These are phyloP conservation scores for Letharia columbiana DNA, from an alignment of 495 filamentous ascomycete species.

Conservation along the genomic window DNA sequence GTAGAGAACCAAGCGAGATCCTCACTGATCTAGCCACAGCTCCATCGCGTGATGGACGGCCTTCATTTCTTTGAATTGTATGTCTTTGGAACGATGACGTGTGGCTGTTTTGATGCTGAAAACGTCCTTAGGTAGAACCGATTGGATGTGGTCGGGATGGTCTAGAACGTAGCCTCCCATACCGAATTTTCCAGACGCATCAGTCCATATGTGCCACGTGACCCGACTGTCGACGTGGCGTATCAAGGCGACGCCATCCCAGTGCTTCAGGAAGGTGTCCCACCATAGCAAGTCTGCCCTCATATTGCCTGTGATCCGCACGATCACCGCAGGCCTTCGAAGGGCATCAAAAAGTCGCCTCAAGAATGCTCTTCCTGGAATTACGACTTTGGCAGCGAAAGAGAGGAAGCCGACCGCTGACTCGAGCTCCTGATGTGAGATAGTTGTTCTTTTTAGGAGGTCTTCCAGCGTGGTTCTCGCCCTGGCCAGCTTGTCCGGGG, in stretches of 20 bases:
- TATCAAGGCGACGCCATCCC: not conserved
- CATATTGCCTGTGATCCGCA: not conserved
- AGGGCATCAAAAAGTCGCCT: too few relatives aligned
- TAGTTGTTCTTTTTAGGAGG: too few relatives aligned
- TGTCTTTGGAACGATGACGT: not conserved
- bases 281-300: not conserved
- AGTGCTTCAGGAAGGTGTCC: not conserved
- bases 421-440: too few relatives aligned
- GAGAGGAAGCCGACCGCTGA: too few relatives aligned
- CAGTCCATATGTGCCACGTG: not conserved
- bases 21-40: not conserved
- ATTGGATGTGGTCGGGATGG: not conserved
- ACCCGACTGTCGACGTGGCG: not conserved
- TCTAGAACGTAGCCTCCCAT: not conserved
- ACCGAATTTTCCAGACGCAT: not conserved
- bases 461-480: too few relatives aligned
- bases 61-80: constrained; percentile 7
- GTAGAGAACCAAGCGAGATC: not conserved
- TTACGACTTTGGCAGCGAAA: too few relatives aligned
- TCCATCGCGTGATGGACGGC: not conserved
- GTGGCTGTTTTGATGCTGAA: not conserved
- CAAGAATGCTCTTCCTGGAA: too few relatives aligned
- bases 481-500: too few relatives aligned
- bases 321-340: too few relatives aligned
- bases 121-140: not conserved